A percentile compares a stretch with the other conserved stretches of the same genome.
These are phyloP conservation scores for Gossypium schwendimanii DNA, from an alignment of 441 rosid species.

Conservation along the genomic window DNA sequence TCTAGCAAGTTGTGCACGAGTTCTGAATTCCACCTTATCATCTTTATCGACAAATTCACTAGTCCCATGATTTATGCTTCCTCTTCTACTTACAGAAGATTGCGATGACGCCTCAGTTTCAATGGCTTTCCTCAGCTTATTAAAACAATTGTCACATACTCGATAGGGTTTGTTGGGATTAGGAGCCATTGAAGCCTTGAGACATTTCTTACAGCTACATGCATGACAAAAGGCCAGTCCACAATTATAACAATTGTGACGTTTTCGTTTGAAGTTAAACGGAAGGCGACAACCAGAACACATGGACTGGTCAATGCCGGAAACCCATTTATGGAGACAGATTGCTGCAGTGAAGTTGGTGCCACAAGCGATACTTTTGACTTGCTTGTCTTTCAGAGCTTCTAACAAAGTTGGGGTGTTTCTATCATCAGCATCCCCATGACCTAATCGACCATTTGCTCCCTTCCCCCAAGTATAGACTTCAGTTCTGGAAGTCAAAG, in stretches of 20 bases:
- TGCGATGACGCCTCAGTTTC: slow-evolving; percentile 61
- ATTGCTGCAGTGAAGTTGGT: slow-evolving; percentile 82
- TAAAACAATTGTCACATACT: slow-evolving; percentile 80
- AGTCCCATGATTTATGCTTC: slow-evolving; percentile 51
- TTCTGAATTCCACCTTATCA: slow-evolving; percentile 68
- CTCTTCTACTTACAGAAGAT: slow-evolving; percentile 68
- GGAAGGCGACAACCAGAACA: slow-evolving; percentile 94
- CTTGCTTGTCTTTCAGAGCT: slow-evolving; percentile 92
- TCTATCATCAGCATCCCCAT: slow-evolving; percentile 83
- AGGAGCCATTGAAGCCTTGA: slow-evolving; percentile 95
- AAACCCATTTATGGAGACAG: slow-evolving; percentile 91
- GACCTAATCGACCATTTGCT: slow-evolving; percentile 93
- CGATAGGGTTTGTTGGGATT: slow-evolving; percentile 86
- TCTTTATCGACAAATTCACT: slow-evolving; percentile 54
- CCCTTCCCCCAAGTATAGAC: slow-evolving; percentile 98
- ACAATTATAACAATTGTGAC: slow-evolving; percentile 93
- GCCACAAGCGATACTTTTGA: slow-evolving; percentile 84
- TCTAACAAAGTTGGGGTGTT: slow-evolving; percentile 78
- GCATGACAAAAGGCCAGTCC: slow-evolving; percentile 91
- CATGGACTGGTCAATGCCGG: slow-evolving; percentile 91
- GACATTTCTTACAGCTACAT: slow-evolving; percentile 76
- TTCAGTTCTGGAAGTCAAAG: slow-evolving; percentile 84
- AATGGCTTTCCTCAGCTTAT: slow-evolving; percentile 63
- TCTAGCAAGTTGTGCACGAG: slow-evolving; percentile 69
- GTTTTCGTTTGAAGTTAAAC: slow-evolving; percentile 85